Conservation (phyloP, 2,329 filamentous ascomycete genomes). For the Pezicula neosporulosa region DNA sequence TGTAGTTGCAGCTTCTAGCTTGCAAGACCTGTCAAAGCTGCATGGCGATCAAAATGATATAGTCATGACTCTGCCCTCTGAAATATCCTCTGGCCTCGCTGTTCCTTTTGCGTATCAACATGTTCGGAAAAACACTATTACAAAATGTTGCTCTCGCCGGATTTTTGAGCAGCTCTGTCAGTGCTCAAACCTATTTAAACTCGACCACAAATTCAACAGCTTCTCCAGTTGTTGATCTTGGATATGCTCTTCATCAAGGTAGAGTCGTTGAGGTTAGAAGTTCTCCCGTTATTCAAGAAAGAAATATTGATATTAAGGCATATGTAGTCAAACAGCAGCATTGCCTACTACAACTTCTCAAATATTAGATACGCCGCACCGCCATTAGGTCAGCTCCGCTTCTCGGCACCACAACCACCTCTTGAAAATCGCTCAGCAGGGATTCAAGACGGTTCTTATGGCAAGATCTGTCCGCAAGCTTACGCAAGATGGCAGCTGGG, state of each 20-base stretch:
- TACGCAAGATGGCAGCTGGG: neutral
- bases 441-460: slow-evolving; percentile 26
- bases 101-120: too few species aligned
- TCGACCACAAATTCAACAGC: slow-evolving; percentile 9
- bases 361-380: slow-evolving; percentile 39
- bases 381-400: slow-evolving; percentile 36
- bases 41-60: too few species aligned
- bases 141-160: too few species aligned
- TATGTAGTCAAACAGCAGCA: slow-evolving; percentile 18
- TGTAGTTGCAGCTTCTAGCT: too few species aligned
- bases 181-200: too few species aligned
- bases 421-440: slow-evolving; percentile 22
- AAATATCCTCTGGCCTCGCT: too few species aligned
- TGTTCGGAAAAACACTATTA: too few species aligned
- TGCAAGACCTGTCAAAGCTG: too few species aligned
- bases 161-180: too few species aligned
- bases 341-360: slow-evolving; percentile 23
- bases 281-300: neutral
- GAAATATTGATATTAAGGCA: slow-evolving; percentile 22
- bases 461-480: slow-evolving; percentile 31
- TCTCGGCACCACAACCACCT: slow-evolving; percentile 34
- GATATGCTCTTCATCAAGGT: slow-evolving; percentile 46
- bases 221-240: slow-evolving; percentile 46
- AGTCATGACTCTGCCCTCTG: too few species aligned
- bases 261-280: neutral